Evolutionary conservation across 495 filamentous ascomycete genomes (phyloP).

Genomic region (Hypoxylon subgilvum): DNA sequence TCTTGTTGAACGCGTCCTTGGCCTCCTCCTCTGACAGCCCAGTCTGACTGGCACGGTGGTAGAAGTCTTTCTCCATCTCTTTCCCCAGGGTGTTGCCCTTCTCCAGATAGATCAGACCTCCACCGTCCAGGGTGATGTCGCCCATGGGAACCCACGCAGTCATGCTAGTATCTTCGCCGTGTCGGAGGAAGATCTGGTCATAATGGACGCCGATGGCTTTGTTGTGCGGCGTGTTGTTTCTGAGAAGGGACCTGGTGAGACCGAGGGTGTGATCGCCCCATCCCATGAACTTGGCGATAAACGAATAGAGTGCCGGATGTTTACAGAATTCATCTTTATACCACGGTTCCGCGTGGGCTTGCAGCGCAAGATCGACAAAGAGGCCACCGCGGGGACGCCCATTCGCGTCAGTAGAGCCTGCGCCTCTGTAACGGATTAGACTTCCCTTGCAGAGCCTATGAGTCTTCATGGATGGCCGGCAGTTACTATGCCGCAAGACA

Average conservation of each 20-base stretch:
- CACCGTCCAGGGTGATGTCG: conserved; percentile 61
- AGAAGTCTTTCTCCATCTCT: conserved; percentile 59
- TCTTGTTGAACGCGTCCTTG: conserved; percentile 60
- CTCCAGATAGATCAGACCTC: conserved; percentile 69
- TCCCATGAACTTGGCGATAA: conserved; percentile 59
- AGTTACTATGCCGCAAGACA: too few relatives aligned
- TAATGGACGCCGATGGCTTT: conserved; percentile 69
- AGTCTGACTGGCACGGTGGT: conserved; percentile 47
- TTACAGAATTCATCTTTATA: conserved; percentile 64
- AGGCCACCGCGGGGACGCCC: conserved; percentile 53
- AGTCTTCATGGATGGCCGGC: too few relatives aligned
- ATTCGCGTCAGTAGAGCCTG: conserved; percentile 57
- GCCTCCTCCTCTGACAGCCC: conserved; percentile 59
- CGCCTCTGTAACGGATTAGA: conserved; percentile 34
- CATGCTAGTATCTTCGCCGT: conserved; percentile 61
- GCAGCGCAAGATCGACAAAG: conserved; percentile 62
- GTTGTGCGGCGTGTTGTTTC: conserved; percentile 65
- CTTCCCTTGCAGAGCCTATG: background rate
- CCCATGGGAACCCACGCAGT: conserved; percentile 73
- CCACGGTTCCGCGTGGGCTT: conserved; percentile 64
- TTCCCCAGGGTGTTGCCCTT: conserved; percentile 40
- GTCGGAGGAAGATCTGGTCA: conserved; percentile 69
- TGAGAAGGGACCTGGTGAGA: conserved; percentile 51
- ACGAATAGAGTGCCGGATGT: conserved; percentile 58
- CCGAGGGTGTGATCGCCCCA: conserved; percentile 61